Percentiles rank a stretch among this genome's conserved stretches.
Conservation (phyloP, 2,329 filamentous ascomycete genomes). For the Tolypocladium ophioglossoides region DNA sequence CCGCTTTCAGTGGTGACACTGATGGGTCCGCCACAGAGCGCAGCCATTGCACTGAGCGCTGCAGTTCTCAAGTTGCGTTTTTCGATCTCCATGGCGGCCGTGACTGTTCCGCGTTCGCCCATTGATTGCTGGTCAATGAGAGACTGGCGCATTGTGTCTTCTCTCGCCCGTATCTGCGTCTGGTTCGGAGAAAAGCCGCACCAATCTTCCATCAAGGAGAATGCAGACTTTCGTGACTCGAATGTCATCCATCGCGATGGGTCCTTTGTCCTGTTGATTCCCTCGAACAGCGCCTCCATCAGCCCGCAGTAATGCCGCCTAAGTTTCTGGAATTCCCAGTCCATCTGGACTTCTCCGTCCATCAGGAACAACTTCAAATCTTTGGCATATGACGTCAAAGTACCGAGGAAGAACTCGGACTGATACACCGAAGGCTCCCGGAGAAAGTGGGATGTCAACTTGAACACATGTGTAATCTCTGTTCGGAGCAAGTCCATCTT, state of each 20-base stretch:
- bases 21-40: slow-evolving; percentile 77
- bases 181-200: slow-evolving; percentile 95
- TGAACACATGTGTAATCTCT: slow-evolving; percentile 93
- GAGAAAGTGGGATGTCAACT: slow-evolving; percentile 83
- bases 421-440: slow-evolving; percentile 67
- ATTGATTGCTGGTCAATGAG: slow-evolving; percentile 70
- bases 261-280: slow-evolving; percentile 75
- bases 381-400: slow-evolving; percentile 80
- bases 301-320: slow-evolving; percentile 90
- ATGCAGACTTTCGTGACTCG: slow-evolving; percentile 88
- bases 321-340: slow-evolving; percentile 88
- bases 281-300: slow-evolving; percentile 86
- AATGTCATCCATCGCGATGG: slow-evolving; percentile 95
- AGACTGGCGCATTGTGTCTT: slow-evolving; percentile 79
- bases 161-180: slow-evolving; percentile 65
- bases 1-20: slow-evolving; percentile 82
- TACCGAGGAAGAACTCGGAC: slow-evolving; percentile 84
- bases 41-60: slow-evolving; percentile 89
- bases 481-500: slow-evolving; percentile 82
- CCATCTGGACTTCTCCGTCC: slow-evolving; percentile 87
- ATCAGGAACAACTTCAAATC: slow-evolving; percentile 91
- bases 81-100: slow-evolving; percentile 92
- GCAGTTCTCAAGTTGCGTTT: slow-evolving; percentile 86
- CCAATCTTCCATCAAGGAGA: slow-evolving; percentile 98
- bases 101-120: slow-evolving; percentile 66